Percentiles rank a stretch among this genome's conserved stretches.
These are phyloP conservation scores for Tricharina praecox DNA, from an alignment of 495 filamentous ascomycete species.

Conservation along the genomic window DNA sequence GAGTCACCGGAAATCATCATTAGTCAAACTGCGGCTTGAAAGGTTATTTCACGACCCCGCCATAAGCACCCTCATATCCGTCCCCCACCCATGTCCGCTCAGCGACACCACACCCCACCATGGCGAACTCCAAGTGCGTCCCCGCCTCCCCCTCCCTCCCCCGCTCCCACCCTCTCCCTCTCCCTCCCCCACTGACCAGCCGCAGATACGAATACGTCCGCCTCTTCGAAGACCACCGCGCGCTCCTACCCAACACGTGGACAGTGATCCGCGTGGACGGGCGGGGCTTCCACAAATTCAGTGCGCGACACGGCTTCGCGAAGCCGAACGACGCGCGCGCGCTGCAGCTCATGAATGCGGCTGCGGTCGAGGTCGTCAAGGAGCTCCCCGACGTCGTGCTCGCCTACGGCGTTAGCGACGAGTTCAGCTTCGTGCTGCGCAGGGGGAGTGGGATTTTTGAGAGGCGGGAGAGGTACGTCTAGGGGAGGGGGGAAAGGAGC, in stretches of 20 bases:
- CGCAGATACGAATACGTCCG: constrained; percentile 90
- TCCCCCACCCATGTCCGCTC: background rate
- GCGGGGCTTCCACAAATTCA: constrained; percentile 81
- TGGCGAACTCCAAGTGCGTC: constrained; percentile 49
- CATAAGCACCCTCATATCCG: background rate
- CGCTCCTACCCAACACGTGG: constrained; percentile 77
- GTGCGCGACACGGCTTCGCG: constrained; percentile 60
- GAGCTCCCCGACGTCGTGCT: constrained; percentile 73
- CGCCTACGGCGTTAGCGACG: constrained; percentile 85
- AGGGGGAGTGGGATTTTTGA: constrained; percentile 69
- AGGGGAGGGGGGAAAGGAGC: background rate
- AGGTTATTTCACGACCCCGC: background rate
- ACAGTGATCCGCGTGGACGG: constrained; percentile 87
- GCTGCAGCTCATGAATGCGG: constrained; percentile 85
- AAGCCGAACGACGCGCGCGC: constrained; percentile 87
- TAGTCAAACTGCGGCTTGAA: background rate
- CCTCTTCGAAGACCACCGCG: constrained; percentile 58
- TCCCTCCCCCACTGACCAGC: constrained; percentile 52
- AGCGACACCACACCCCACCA: constrained; percentile 17
- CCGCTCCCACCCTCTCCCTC: background rate
- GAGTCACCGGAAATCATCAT: no score
- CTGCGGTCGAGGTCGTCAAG: constrained; percentile 63
- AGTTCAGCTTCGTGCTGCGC: constrained; percentile 75
- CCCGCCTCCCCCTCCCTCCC: background rate
- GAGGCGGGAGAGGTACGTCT: constrained; percentile 53